A percentile compares a stretch with the other conserved stretches of the same genome.
These are phyloP conservation scores for Angomonas ambiguus DNA, from an alignment of 208 protist genomes.

Conservation along the genomic window DNA sequence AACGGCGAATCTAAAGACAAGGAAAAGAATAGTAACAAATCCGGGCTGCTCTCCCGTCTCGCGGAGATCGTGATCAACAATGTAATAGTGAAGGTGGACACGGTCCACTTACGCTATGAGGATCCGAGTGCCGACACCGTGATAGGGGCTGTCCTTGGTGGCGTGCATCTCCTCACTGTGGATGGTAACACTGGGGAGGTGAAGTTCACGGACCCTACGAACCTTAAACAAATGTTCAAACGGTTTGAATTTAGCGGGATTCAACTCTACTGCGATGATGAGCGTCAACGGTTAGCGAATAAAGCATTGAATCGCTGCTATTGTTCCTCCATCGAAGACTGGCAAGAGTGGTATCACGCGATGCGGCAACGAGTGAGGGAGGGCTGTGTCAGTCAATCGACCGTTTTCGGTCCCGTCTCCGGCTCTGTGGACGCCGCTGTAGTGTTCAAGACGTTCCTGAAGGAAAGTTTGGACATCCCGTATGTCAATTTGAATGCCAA, in stretches of 20 bases:
- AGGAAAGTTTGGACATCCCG: constrained; percentile 45
- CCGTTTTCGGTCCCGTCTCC: constrained; percentile 72
- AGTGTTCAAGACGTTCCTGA: constrained; percentile 69
- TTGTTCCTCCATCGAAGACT: constrained; percentile 45
- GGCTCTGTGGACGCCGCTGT: constrained; percentile 56
- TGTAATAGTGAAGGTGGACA: constrained; percentile 76
- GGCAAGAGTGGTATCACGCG: constrained; percentile 60
- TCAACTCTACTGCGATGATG: constrained; percentile 86
- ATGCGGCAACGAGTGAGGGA: constrained; percentile 68
- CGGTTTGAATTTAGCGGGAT: constrained; percentile 65
- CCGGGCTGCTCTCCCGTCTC: constrained; percentile 65
- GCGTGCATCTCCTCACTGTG: constrained; percentile 73
- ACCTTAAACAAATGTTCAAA: constrained; percentile 58
- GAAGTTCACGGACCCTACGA: constrained; percentile 67
- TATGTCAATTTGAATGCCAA: constrained; percentile 51
- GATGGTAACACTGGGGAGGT: constrained; percentile 58
- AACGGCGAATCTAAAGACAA: not conserved
- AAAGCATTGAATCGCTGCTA: constrained; percentile 23
- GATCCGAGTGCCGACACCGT: constrained; percentile 48
- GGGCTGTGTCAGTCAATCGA: constrained; percentile 56
- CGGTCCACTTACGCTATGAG: constrained; percentile 86
- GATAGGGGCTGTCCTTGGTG: constrained; percentile 65
- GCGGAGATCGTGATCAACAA: constrained; percentile 87
- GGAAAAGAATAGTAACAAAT: not conserved
- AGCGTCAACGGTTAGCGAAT: constrained; percentile 21